A percentile compares a stretch with the other conserved stretches of the same genome.
Conservation (phyloP, 257 asterid genomes). For the Rauvolfia tetraphylla region DNA sequence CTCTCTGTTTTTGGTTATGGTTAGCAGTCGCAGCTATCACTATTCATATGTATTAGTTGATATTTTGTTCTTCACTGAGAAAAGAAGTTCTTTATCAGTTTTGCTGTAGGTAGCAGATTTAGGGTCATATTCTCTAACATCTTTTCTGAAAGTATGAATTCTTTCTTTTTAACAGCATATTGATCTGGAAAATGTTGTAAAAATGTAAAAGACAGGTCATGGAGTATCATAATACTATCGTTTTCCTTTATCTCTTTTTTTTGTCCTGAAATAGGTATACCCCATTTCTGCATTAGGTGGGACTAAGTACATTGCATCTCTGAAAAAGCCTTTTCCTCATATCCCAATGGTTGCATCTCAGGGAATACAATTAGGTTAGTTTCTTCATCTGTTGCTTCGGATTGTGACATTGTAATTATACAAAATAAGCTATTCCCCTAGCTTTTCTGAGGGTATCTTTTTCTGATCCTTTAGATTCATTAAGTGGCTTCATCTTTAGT, state of each 20-base stretch:
- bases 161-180: neutral
- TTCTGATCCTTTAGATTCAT: neutral
- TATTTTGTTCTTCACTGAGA: too few relatives aligned
- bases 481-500: neutral
- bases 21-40: too few relatives aligned
- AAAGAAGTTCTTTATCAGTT: neutral
- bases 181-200: neutral
- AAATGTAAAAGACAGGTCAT: too few relatives aligned
- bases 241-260: slow-evolving; percentile 3
- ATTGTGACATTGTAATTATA: neutral
- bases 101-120: neutral
- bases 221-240: neutral
- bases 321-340: slow-evolving; percentile 69
- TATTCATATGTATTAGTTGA: too few relatives aligned
- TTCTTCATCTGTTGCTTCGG: slow-evolving; percentile 5
- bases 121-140: neutral
- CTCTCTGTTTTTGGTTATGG: too few relatives aligned
- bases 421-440: neutral
- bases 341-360: slow-evolving; percentile 88
- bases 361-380: slow-evolving; percentile 67
- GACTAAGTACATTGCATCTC: slow-evolving; percentile 57
- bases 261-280: slow-evolving; percentile 47
- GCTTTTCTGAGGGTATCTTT: neutral
- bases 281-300: slow-evolving; percentile 82
- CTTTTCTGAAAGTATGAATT: neutral